phyloP scores from a whole-genome alignment of 768 basidiomycete genomes.

The Russula brevipes region DNA sequence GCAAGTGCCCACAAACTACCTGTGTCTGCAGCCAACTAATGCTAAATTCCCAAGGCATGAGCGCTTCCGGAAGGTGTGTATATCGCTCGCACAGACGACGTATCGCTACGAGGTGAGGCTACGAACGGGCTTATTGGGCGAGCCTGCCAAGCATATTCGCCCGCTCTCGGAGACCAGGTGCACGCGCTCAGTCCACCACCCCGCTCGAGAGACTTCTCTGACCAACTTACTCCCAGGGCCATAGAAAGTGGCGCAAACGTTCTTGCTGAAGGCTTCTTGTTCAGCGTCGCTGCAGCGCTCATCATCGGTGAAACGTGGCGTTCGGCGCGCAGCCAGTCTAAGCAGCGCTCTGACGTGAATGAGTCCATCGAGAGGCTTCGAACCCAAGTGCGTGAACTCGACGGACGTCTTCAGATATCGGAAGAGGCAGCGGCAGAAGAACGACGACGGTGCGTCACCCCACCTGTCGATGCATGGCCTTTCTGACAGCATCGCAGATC shows the following conservation, averaged over 20 bases:
- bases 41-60: slow-evolving; percentile 48
- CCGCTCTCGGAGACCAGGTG: slow-evolving; percentile 75
- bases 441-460: slow-evolving; percentile 38
- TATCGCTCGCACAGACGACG: slow-evolving; percentile 70
- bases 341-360: slow-evolving; percentile 66
- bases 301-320: slow-evolving; percentile 79
- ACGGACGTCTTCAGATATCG: slow-evolving; percentile 37
- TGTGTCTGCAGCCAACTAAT: neutral
- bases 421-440: slow-evolving; percentile 45
- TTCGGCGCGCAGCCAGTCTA: slow-evolving; percentile 59
- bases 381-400: slow-evolving; percentile 43
- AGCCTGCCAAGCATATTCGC: slow-evolving; percentile 63
- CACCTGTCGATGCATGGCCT: neutral
- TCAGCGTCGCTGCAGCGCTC: slow-evolving; percentile 64
- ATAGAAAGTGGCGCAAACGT: slow-evolving; percentile 84
- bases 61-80: slow-evolving; percentile 63
- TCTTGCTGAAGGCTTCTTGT: slow-evolving; percentile 81
- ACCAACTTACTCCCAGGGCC: slow-evolving; percentile 43
- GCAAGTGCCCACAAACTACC: slow-evolving; percentile 27
- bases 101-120: slow-evolving; percentile 68
- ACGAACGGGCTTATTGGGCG: slow-evolving; percentile 72
- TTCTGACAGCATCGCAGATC: slow-evolving; percentile 38
- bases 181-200: slow-evolving; percentile 20
- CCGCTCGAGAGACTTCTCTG: neutral
- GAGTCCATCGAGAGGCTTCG: slow-evolving; percentile 62